A percentile compares a stretch with the other conserved stretches of the same genome.
These are phyloP conservation scores for Nakazawaea ishiwadae DNA, from an alignment of 805 yeast genomes.

Conservation along the genomic window DNA sequence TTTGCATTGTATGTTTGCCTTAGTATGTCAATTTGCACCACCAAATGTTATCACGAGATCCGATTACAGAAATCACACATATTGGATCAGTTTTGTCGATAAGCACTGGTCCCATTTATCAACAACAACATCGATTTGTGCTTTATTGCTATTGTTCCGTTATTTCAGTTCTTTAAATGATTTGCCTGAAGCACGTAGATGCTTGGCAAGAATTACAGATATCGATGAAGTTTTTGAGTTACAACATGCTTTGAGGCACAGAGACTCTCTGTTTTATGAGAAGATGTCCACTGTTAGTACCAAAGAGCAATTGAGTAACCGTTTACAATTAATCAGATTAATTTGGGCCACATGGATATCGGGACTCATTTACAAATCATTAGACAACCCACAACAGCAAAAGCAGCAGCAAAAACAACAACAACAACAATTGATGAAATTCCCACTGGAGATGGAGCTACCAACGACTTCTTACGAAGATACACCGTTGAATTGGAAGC, in stretches of 20 bases:
- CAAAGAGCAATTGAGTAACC: conserved; percentile 27
- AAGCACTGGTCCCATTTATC: conserved; percentile 28
- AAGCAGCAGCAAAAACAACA: conserved; percentile 32
- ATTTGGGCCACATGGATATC: conserved; percentile 36
- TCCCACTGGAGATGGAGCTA: conserved; percentile 28
- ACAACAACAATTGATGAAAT: conserved; percentile 24
- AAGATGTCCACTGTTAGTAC: conserved; percentile 23
- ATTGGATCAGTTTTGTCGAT: conserved; percentile 32
- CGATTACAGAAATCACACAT: conserved; percentile 25
- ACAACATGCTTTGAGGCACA: conserved; percentile 12
- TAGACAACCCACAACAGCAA: too few relatives aligned
- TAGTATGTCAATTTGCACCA: conserved; percentile 28
- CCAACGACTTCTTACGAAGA: conserved; percentile 19
- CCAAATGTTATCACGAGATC: conserved; percentile 21
- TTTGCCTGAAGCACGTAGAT: conserved; percentile 25
- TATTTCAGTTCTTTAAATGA: conserved; percentile 10
- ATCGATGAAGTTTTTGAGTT: conserved; percentile 28
- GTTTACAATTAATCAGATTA: conserved; percentile 29
- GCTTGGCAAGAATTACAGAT: conserved; percentile 31
- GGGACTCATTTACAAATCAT: conserved; percentile 27
- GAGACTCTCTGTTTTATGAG: conserved; percentile 20
- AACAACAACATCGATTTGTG: conserved; percentile 11
- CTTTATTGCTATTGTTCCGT: conserved; percentile 16
- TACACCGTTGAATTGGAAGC: conserved; percentile 1
- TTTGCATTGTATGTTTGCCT: conserved; percentile 31